phyloP scores from a whole-genome alignment of 2,329 filamentous ascomycete species.

The Thielaviopsis punctulata region DNA sequence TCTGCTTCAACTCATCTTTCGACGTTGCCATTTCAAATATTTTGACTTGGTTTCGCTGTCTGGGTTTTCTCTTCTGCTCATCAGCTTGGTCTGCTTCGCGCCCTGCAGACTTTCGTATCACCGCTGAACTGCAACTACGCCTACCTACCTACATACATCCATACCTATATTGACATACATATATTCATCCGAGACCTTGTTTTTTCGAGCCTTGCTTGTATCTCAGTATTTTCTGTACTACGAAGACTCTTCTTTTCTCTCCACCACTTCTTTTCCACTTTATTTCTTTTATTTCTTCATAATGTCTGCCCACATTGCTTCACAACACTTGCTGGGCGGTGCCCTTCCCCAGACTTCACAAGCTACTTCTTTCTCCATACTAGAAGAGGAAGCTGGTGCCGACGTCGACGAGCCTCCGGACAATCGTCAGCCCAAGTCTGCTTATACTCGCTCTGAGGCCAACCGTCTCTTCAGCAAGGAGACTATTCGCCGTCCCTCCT shows the following conservation, averaged over 20 bases:
- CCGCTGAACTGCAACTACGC: too few relatives aligned
- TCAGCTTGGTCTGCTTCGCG: background rate
- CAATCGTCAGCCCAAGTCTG: conserved; percentile 1
- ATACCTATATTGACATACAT: background rate
- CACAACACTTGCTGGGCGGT: conserved; percentile 4
- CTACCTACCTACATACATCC: background rate
- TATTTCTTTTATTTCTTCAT: background rate
- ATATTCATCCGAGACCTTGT: background rate
- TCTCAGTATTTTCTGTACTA: background rate
- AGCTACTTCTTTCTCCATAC: conserved; percentile 6
- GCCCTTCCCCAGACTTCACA: conserved; percentile 10
- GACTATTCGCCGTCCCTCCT: conserved; percentile 11
- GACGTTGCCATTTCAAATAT: background rate
- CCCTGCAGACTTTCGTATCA: background rate
- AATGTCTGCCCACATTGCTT: conserved; percentile 9
- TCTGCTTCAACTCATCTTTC: conserved; percentile 1
- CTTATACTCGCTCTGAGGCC: background rate
- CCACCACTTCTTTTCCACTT: background rate
- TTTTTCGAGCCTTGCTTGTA: background rate
- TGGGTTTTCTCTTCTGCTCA: background rate
- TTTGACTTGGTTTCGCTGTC: background rate
- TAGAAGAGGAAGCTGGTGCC: conserved; percentile 12
- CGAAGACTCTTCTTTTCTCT: background rate
- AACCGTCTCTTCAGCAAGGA: conserved; percentile 16
- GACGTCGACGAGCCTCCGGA: conserved; percentile 14